These are phyloP conservation scores for Hortaea sp. DNA, from an alignment of 2,329 filamentous ascomycete species.

Conservation along the genomic window DNA sequence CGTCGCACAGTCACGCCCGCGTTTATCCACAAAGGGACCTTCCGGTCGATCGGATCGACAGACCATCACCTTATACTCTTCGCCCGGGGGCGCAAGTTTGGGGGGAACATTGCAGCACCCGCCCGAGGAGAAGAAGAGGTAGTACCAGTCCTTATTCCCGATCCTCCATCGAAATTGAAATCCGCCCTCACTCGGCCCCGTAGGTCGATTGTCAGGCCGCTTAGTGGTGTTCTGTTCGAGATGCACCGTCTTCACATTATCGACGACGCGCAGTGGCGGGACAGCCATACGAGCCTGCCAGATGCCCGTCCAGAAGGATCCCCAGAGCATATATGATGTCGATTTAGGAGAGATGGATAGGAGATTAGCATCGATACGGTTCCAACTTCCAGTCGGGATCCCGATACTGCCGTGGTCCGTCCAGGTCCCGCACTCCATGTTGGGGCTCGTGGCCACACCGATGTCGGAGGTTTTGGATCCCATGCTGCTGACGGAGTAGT, in stretches of 20 bases:
- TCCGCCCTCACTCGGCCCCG: not conserved
- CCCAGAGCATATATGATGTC: not conserved
- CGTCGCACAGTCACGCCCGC: not conserved
- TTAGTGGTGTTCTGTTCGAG: not conserved
- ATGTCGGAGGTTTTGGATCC: conserved; percentile 29
- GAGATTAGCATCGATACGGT: conserved; percentile 44
- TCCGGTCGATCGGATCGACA: conserved; percentile 46
- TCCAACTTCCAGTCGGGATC: conserved; percentile 34
- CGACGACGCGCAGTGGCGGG: not conserved
- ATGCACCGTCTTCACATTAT: not conserved
- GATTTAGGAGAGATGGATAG: conserved; percentile 16
- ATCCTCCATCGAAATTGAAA: not conserved
- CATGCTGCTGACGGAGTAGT: conserved; percentile 44
- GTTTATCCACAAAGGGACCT: conserved; percentile 38
- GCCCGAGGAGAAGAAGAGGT: conserved; percentile 47
- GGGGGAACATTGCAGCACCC: conserved; percentile 51
- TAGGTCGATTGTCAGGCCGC: not conserved
- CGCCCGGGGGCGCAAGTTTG: conserved; percentile 41
- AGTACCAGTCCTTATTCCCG: not conserved
- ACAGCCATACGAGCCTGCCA: not conserved
- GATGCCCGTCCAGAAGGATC: not conserved
- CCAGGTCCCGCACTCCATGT: conserved; percentile 47
- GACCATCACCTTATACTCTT: conserved; percentile 58
- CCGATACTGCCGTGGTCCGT: conserved; percentile 53
- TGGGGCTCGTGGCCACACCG: conserved; percentile 43